Base-by-base conservation (phyloP, 768 basidiomycete genomes). In the Tulasnella sp. region DNA sequence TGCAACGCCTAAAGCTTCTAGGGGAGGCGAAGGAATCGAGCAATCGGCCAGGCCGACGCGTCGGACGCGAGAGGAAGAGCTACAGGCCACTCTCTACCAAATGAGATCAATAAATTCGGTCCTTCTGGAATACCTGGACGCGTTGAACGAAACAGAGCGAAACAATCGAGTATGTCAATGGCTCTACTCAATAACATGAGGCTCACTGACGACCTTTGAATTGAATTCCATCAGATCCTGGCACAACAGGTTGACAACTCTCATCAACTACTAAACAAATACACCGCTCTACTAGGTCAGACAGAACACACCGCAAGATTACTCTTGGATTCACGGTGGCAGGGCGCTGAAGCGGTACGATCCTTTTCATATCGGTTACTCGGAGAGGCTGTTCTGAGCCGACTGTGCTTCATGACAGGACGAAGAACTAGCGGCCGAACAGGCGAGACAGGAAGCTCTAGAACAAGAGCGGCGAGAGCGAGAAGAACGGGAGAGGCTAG, bases 331-430 rank as follows among this genome's bases (percentile, higher is more conserved):
- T 70, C 78, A 42, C 69, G 70, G n/a, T 79, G 79, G 79, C 71
- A 79, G 69, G 79, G 79, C 40, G 79, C 79, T n/a, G 69, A 76
- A 72, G 79, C 77, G 19, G 79, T 79, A 40, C 34, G 79, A 52
- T 37, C 45, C 37, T 70, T 42, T 40, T 64, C 54, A 49, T 29
- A 2, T 37, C 68, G 5, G 29, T 25, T 34, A 34, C 58, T 34
- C 29, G 31, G 31, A 25, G 5, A 15, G 12, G 15, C 42, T 34
- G 15, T 31, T 72, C 54, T 75, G 15, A 29, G 19, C 70, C 17
- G 11, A 17, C 17, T 75, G 15, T 37, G 39, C 4, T 75, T 34
- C 22, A 14, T 58, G 1, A 42, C 31, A 76, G 74, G 74, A 78
- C 67, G 77, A 78, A n/a, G 68, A 22, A 17, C 54, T 68, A 15